phyloP scores from a whole-genome alignment of 345 rosid species.

The Trapa bicornis region DNA sequence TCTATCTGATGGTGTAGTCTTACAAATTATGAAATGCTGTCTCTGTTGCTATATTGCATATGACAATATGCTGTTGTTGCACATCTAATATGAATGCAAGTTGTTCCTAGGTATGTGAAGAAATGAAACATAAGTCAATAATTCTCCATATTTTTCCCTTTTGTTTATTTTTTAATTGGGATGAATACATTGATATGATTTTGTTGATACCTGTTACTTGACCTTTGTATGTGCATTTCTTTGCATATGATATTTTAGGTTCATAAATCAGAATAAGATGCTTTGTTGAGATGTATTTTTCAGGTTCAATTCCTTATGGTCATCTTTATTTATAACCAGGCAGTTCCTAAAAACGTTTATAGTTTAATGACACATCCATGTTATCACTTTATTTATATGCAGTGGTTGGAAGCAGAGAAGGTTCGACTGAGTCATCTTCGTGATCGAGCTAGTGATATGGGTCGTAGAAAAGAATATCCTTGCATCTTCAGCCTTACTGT shows the following conservation, averaged over 20 bases:
- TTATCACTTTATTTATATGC: conserved; percentile 18
- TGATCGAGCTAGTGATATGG: conserved; percentile 98
- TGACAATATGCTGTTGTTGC: neutral
- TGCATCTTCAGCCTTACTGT: conserved; percentile 13
- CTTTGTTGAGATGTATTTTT: neutral
- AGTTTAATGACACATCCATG: neutral
- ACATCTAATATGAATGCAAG: neutral
- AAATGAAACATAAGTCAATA: too few relatives aligned
- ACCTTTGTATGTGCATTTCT: too few relatives aligned
- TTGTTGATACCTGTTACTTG: too few relatives aligned
- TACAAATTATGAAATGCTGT: neutral
- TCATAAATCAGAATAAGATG: neutral
- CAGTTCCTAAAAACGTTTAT: neutral
- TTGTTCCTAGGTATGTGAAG: too few relatives aligned
- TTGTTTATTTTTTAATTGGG: neutral
- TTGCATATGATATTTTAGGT: neutral
- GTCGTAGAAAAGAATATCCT: conserved; percentile 98
- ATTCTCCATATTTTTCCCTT: neutral
- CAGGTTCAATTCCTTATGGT: neutral
- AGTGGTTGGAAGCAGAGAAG: conserved; percentile 84
- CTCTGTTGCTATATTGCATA: neutral
- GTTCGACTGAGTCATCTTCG: conserved; percentile 83
- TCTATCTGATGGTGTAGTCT: neutral
- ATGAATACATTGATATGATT: neutral
- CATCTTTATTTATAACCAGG: too few relatives aligned